Base-by-base conservation (phyloP, 1,284 basidiomycete species). In the Coniferiporia sulphurascens region DNA sequence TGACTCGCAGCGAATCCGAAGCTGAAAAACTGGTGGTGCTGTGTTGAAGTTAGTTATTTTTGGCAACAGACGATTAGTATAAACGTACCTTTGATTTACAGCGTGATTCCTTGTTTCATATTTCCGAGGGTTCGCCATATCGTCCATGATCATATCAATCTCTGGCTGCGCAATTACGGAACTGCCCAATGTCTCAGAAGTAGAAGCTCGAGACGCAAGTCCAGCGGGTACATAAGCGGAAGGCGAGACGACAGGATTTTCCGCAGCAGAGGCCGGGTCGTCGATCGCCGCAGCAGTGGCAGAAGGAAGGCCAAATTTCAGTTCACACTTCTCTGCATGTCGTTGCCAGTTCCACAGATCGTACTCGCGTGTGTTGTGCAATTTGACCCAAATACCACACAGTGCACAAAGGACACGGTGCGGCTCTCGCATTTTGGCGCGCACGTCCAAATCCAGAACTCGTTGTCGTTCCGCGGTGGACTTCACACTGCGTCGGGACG, bases 281-380 rank as follows among this genome's bases (percentile, higher is more conserved):
- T 7, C 52, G 52, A 35, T 17, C 22, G 38, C 50, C 12, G 41
- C 38, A 52, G 52, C 17, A 44, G 13, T 34, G 19, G 21, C 21
- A 38, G 52, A 1, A 38, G 34, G 44, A 9, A 46, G 44, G 13
- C 8, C 41, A 10, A 9, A n/a, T 36, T 52, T 55, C 17, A 45
- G 7, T 32, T 59, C 58, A 21, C 61, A 62, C 22, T 59, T 62
- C 48, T 62, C 58, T 12, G 38, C 49, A 41, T 62, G 61, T 36
- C 54, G 57, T 10, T 17, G 19, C 61, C 61, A 62, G 46, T 56
- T 62, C 44, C 54, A 56, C 8, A 59, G 49, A 10, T 62, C 61
- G 44, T 62, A 62, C 21, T 55, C 53, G 5, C 61, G 52, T 12
- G 50, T 54, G 21, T 55, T 55, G 34, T 62, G 61, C 15, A 59